Evolutionary conservation across 306 rosid species (phyloP).

Genomic region (Castanea mollissima): DNA sequence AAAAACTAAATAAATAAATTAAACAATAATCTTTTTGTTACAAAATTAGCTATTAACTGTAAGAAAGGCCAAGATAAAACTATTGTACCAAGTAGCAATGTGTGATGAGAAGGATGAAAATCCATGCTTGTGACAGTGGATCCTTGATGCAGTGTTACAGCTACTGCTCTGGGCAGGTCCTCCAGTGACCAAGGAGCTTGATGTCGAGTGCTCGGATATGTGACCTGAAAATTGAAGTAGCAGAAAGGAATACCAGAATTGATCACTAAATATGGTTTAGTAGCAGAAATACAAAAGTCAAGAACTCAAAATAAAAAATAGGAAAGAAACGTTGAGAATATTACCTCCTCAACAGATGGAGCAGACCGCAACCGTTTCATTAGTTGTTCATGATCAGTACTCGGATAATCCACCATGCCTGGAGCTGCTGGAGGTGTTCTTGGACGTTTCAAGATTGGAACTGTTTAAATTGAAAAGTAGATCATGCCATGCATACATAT

Average conservation of each 20-base stretch:
- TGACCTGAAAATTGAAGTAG: constrained; percentile 47
- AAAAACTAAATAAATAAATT: background rate
- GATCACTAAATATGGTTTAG: constrained; percentile 18
- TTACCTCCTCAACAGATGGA: constrained; percentile 77
- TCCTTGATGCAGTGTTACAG: constrained; percentile 72
- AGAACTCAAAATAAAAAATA: constrained; percentile 10
- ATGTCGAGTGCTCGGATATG: constrained; percentile 59
- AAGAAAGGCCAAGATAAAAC: constrained; percentile 7
- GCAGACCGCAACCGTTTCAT: constrained; percentile 66
- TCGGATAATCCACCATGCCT: constrained; percentile 69
- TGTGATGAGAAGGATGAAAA: constrained; percentile 77
- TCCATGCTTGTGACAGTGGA: constrained; percentile 90
- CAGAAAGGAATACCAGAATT: constrained; percentile 21
- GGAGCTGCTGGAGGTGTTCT: constrained; percentile 67
- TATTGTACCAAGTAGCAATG: constrained; percentile 70
- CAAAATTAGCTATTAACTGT: constrained; percentile 9
- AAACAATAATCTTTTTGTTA: constrained; percentile 1
- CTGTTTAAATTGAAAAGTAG: constrained; percentile 33
- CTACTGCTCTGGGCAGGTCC: constrained; percentile 79
- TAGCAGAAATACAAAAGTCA: constrained; percentile 5
- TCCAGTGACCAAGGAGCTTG: constrained; percentile 68
- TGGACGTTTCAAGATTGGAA: constrained; percentile 69
- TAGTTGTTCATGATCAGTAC: constrained; percentile 69
- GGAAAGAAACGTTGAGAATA: constrained; percentile 10
- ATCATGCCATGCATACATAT: constrained; percentile 16